Evolutionary conservation across 83 land plant genomes (phyloP), one percentile per base, ranked within the genome.

Genomic region (Isoetes engelmannii): DNA sequence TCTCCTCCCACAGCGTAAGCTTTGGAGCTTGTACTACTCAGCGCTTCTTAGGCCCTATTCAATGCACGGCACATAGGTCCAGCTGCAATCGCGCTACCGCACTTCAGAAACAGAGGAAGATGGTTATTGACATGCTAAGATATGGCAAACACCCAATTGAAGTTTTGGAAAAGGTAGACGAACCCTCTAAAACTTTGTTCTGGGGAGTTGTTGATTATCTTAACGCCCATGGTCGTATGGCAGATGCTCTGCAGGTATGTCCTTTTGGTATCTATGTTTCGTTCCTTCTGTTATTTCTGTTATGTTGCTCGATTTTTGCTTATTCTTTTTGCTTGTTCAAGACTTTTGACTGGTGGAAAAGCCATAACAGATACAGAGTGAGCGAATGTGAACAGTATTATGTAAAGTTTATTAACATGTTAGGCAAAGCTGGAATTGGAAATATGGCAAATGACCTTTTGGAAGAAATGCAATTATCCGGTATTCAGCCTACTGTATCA

Each of bases 231-330:
- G 57, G 51, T 18, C 57, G 67, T 8, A 48, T 73, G 15, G 68
- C 4, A 4, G 77, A 78, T 42, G 81, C 76, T 68, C 50, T 78
- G 62, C 78, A 78, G 81, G 81, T 78, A 28, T 42, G 37, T 28
- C 37, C 37, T 28, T 28, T 28, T 28, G 1, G 37, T 28, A 28
- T 28, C 37, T 28, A 28, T 28, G 37, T 28, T 28, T 28, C 37
- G 2, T 28, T 28, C 37, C 37, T 28, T 0, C 37, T 28, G 37
- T 2, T 28, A 28, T 28, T 28, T 0, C 37, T 28, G 37, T 2
- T 28, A 28, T 28, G 37, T 28, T 28, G 37, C 37, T 28, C 37
- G 37, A 28, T 28, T 28, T 28, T 28, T 28, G 1, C 37, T 28
- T 28, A 28, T 28, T 28, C 37, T 28, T 28, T 28, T 28, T 28